Base-by-base conservation (phyloP, 2,329 filamentous ascomycete genomes). In the Corniculantispora saksenae region DNA sequence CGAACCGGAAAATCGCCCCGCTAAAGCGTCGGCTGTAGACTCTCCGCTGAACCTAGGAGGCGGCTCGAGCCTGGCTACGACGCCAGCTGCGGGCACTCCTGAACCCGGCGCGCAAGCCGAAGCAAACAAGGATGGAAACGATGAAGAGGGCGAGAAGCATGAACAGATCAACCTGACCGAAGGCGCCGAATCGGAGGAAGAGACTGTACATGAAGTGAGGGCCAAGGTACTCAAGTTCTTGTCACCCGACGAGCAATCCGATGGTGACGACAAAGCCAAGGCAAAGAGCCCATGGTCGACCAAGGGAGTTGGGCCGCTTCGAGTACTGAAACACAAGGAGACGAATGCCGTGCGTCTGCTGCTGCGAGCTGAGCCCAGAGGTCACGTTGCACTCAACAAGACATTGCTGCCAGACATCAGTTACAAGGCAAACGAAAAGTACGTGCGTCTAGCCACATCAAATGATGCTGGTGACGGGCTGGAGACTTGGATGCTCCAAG, bases 381-480 rank as follows among this genome's bases (percentile, higher is more conserved):
- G 92, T 19, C 86, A 90, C 47, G 81, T 94, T 55, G 84, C 90
- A 3, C 79, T 96, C 71, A 96, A 96, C 78, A 86, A 89, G 70
- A 77, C 82, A 23, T 76, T 94, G 57, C 77, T 92, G 40, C 79
- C 86, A 2, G 80, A 83, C n/a, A 77, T 88, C 61, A 81, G 81
- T 6, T 94, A 93, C 79, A 85, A 85, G 71, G 79, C 83, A 8
- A 82, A 84, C 32, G 80, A 81, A 13, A 91, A 89, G 76, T 88
- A 85, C 66, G 79, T 90, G 66, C 87, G 85, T 73, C 70, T 90
- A 65, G 81, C 81, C 13, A 83, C 85, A 6, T 83, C 87, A 1
- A 84, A 83, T 64, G 85, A 87, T 59, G 80, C 81, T 58, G 88
- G 87, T 19, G 82, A 82, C 54, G 82, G 83, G 1, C 76, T 91